Conservation (phyloP, 345 rosid species). For the Anacardium occidentale region DNA sequence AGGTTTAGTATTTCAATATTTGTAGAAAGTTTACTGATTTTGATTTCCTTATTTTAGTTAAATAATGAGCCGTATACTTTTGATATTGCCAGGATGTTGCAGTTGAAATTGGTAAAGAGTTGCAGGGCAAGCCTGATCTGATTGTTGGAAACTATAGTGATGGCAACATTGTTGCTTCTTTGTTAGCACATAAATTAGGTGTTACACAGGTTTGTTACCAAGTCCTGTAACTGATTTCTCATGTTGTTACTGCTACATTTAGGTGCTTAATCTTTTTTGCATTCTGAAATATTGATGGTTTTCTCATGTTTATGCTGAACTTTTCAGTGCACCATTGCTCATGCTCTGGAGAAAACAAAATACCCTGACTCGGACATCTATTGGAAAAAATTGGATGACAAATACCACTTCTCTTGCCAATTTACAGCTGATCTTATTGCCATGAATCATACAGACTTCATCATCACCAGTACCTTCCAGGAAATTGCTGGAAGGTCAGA, state of each 20-base stretch:
- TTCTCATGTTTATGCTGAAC: neutral
- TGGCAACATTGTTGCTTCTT: constrained; percentile 88
- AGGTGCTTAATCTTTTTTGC: neutral
- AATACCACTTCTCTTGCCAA: constrained; percentile 95
- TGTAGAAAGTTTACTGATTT: neutral
- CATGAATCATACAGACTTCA: constrained; percentile 96
- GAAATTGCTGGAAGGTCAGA: constrained; percentile 95
- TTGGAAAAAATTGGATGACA: constrained; percentile 89
- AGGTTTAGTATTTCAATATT: constrained; percentile 39
- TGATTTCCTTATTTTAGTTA: neutral
- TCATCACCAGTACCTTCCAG: constrained; percentile 97
- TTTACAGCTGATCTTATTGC: constrained; percentile 92
- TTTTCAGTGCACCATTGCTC: constrained; percentile 89
- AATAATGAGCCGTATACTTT: neutral
- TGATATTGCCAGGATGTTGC: constrained; percentile 66
- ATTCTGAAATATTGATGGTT: neutral
- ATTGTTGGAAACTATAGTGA: constrained; percentile 95
- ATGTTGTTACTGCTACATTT: neutral
- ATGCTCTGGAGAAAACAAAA: constrained; percentile 93
- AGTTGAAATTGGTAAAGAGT: constrained; percentile 65
- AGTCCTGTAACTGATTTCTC: neutral
- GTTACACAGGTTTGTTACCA: constrained; percentile 74
- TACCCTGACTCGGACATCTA: constrained; percentile 94
- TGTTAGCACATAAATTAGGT: constrained; percentile 83
- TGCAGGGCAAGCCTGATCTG: constrained; percentile 90